Evolutionary conservation across 257 asterid species (phyloP).

Genomic region (Solanum neorickii): DNA sequence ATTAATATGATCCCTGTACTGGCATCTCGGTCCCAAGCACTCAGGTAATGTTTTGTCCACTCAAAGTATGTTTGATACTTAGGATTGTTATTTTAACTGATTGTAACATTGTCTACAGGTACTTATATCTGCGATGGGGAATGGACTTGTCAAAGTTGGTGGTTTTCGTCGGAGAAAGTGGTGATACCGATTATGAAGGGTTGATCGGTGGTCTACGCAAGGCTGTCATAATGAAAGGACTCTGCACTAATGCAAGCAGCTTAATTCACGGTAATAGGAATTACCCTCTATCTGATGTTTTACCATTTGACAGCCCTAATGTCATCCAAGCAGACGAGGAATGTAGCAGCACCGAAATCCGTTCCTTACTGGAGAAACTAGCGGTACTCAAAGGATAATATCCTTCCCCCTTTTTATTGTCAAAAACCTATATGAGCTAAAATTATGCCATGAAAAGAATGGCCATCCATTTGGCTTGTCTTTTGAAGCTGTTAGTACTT

Average conservation of each 20-base stretch:
- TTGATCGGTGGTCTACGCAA: slow-evolving; percentile 86
- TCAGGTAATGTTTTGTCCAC: slow-evolving; percentile 42
- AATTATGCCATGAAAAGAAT: not conserved
- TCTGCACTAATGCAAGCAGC: slow-evolving; percentile 45
- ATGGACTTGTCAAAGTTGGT: slow-evolving; percentile 83
- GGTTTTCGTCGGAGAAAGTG: slow-evolving; percentile 93
- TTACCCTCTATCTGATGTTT: slow-evolving; percentile 75
- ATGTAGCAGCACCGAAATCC: slow-evolving; percentile 38
- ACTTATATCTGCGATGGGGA: slow-evolving; percentile 89
- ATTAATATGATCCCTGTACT: slow-evolving; percentile 84
- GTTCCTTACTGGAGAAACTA: slow-evolving; percentile 36
- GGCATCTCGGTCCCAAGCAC: slow-evolving; percentile 98
- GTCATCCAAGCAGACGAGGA: slow-evolving; percentile 37
- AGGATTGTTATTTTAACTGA: not conserved
- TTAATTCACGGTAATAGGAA: slow-evolving; percentile 55
- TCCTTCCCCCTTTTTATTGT: not conserved
- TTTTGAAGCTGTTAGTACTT: not conserved
- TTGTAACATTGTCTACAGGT: slow-evolving; percentile 32
- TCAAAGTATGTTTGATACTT: not conserved
- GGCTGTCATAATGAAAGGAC: slow-evolving; percentile 72
- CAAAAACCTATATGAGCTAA: not conserved
- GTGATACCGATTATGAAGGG: slow-evolving; percentile 95
- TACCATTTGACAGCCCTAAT: slow-evolving; percentile 58
- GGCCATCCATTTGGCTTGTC: not conserved
- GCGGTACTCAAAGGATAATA: slow-evolving; percentile 29